A percentile compares a stretch with the other conserved stretches of the same genome.
Conservation (phyloP, 2,329 filamentous ascomycete species). For the Lachnum nothofagi region DNA sequence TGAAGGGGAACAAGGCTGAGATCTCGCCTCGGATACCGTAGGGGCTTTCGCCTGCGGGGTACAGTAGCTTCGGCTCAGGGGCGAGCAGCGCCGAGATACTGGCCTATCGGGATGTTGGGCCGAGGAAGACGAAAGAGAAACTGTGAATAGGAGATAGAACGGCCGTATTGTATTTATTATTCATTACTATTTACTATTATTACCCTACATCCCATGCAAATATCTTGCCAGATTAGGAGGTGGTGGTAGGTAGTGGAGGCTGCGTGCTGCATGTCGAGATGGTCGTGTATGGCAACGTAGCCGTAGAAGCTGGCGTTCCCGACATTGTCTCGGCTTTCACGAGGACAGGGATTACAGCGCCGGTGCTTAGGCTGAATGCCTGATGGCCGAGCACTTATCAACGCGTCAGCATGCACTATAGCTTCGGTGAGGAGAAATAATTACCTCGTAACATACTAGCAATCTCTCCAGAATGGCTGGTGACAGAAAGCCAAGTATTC, state of each 20-base stretch:
- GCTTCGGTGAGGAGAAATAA: neutral
- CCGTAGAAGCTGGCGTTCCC: slow-evolving; percentile 9
- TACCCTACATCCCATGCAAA: neutral
- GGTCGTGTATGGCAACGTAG: slow-evolving; percentile 17
- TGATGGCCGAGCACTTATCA: slow-evolving; percentile 51
- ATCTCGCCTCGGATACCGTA: neutral
- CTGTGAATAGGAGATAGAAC: no score
- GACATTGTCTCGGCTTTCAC: slow-evolving; percentile 52
- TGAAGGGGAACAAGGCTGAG: neutral
- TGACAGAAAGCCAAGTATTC: slow-evolving; percentile 54
- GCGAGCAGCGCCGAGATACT: no score
- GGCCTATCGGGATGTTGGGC: no score
- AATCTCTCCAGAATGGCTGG: slow-evolving; percentile 57
- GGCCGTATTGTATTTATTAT: neutral
- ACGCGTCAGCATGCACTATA: neutral
- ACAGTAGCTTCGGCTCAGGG: neutral
- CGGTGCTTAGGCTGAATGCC: slow-evolving; percentile 56
- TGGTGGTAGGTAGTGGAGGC: slow-evolving; percentile 32
- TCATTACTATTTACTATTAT: neutral
- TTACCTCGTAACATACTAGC: slow-evolving; percentile 40
- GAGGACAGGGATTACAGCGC: slow-evolving; percentile 62
- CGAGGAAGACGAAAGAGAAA: no score
- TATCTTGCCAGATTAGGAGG: neutral
- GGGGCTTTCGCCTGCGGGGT: neutral
- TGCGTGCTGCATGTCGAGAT: slow-evolving; percentile 26